phyloP scores from a whole-genome alignment of 2,329 filamentous ascomycete genomes.

The Talaromyces albobiverticillius region DNA sequence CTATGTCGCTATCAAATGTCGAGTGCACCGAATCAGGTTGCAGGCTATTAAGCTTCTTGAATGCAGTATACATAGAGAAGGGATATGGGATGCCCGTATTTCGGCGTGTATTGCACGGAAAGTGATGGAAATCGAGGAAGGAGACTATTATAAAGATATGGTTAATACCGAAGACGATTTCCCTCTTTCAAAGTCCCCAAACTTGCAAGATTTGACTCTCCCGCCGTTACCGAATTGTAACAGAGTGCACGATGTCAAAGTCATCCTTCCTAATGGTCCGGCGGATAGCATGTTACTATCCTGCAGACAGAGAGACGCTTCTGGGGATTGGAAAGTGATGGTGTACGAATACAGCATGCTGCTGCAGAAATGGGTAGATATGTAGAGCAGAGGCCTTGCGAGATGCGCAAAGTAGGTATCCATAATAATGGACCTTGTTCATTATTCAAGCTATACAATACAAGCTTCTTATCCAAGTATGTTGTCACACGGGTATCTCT shows the following conservation, averaged over 20 bases:
- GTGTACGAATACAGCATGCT: constrained; percentile 1
- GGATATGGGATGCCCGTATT: neutral
- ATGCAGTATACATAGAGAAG: neutral
- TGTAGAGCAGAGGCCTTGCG: neutral
- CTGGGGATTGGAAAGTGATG: neutral
- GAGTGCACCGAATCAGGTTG: neutral
- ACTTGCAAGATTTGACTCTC: neutral
- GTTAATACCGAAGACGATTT: neutral
- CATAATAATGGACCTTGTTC: no score
- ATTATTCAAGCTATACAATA: no score
- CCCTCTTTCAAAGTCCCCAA: neutral
- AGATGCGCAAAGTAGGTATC: no score
- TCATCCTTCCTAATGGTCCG: neutral
- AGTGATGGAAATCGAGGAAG: constrained; percentile 6
- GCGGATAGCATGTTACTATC: neutral
- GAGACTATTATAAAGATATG: neutral
- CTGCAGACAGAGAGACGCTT: neutral
- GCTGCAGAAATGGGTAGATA: neutral
- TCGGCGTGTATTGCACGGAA: neutral
- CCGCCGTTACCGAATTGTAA: neutral
- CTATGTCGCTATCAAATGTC: neutral
- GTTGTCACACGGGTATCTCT: no score
- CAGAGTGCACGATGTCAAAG: neutral
- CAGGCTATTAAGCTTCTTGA: constrained; percentile 5
- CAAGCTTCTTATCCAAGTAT: no score